Conservation (phyloP, 495 filamentous ascomycete genomes). For the Trypethelium eluteriae region DNA sequence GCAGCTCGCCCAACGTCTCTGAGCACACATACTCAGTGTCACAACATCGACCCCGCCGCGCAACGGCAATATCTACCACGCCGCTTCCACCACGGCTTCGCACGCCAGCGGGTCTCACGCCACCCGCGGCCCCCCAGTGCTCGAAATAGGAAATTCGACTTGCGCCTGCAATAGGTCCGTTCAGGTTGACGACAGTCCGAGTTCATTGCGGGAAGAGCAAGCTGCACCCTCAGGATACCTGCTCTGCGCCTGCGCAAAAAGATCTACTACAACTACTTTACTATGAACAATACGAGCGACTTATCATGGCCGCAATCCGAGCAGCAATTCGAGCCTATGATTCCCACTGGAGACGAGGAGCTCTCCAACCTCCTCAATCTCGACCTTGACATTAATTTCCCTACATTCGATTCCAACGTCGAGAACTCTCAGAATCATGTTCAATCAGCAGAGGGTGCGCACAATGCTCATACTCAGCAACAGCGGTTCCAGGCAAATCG, state of each 20-base stretch:
- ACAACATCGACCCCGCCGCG: background rate
- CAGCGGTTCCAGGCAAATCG: background rate
- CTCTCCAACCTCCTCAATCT: constrained; percentile 25
- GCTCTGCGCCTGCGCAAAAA: background rate
- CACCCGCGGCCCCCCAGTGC: constrained; percentile 6
- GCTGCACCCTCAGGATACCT: background rate
- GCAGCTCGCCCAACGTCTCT: background rate
- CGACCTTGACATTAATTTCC: constrained; percentile 24
- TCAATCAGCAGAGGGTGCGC: background rate
- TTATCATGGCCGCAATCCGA: constrained; percentile 21
- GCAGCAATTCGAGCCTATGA: constrained; percentile 20
- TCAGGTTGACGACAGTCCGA: background rate
- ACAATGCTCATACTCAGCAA: background rate
- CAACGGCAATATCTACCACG: background rate
- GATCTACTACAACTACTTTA: background rate
- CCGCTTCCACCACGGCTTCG: background rate
- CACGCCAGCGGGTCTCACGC: background rate
- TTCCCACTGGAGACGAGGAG: constrained; percentile 23
- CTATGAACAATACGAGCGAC: constrained; percentile 17
- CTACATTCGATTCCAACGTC: constrained; percentile 5
- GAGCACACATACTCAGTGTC: background rate
- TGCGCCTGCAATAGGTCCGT: background rate
- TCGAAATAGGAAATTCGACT: background rate
- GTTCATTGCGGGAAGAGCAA: background rate
- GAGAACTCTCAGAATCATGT: background rate